Conservation (phyloP, 2,329 filamentous ascomycete species). For the Colletotrichum agaves region DNA sequence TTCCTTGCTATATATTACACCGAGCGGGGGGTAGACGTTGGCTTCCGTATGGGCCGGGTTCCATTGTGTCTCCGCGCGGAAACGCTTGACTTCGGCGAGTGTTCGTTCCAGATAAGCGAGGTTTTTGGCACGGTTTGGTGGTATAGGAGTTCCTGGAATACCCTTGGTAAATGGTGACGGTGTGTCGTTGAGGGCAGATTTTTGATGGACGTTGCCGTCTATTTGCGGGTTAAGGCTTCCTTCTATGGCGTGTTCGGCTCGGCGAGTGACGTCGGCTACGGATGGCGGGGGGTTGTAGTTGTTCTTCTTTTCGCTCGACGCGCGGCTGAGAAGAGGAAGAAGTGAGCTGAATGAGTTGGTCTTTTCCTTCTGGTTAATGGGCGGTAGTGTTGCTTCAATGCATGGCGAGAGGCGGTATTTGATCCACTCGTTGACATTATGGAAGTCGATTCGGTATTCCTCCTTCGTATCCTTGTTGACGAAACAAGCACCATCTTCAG, state of each 20-base stretch:
- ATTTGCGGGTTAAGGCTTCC: constrained; percentile 60
- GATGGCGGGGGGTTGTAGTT: constrained; percentile 37
- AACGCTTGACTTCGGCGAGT: constrained; percentile 75
- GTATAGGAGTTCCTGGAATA: constrained; percentile 48
- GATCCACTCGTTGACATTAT: constrained; percentile 81
- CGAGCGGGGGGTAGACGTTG: constrained; percentile 85
- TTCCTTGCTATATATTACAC: constrained; percentile 86
- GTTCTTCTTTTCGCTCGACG: constrained; percentile 49
- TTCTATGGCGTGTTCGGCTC: constrained; percentile 47
- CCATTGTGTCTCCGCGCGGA: constrained; percentile 80
- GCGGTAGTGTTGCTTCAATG: constrained; percentile 73
- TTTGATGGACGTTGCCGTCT: constrained; percentile 42
- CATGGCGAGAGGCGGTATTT: constrained; percentile 83
- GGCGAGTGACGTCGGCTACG: constrained; percentile 43
- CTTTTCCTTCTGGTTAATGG: constrained; percentile 55
- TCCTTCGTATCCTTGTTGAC: constrained; percentile 84
- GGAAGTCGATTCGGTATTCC: constrained; percentile 86
- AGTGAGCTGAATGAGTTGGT: constrained; percentile 56
- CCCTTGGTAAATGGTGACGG: constrained; percentile 40
- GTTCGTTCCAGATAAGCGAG: constrained; percentile 78
- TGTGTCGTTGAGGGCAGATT: constrained; percentile 37
- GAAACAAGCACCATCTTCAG: constrained; percentile 89
- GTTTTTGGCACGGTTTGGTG: constrained; percentile 61
- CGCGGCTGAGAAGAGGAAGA: constrained; percentile 59
- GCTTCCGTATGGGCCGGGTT: constrained; percentile 64